Base-by-base conservation (phyloP, 805 yeast genomes). In the Candida sonorensis region DNA sequence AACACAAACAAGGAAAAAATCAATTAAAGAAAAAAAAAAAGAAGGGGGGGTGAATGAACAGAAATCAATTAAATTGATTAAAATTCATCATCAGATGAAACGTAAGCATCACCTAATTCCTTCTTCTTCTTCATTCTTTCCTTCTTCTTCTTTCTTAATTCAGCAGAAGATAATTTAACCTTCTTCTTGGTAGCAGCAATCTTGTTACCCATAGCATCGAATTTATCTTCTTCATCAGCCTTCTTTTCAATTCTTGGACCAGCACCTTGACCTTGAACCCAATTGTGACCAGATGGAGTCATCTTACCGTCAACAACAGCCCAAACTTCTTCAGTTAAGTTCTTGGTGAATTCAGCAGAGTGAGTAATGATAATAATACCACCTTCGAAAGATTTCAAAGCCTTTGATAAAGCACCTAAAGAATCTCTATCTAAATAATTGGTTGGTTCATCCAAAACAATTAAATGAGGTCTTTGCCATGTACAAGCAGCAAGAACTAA, bases 151-250 rank as follows among this genome's bases (percentile, higher is more conserved):
- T 92, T 92, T 81, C 99, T 86, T 67, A 90, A 76, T 72, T 92
- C 99, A 51, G 98, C 97, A 64, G 97, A 87, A 53, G 97, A 84
- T 63, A 92, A 77, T 84, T 92, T 92, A 69, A 77, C 75, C 81
- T 83, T 88, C 94, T 92, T 92, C 83, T 87, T 85, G 66, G 75
- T 85, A 65, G 83, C 72, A 60, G 86, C 88, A 69, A 92, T 79
- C 94, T 92, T 92, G 95, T 92, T 92, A 77, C 99, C 99, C 94
- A 92, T 86, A 61, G 97, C 99, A 74, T 92, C 99, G 75, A 92
- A 90, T 73, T 88, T 85, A 67, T 90, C 97, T 66, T 82, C 98
- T 70, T 88, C 90, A 41, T 75, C 97, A 42, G 83, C 55, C 77
- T 90, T 88, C 86, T 88, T 81, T 66, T 84, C 92, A 45, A 92